Conservation (phyloP, 2,329 filamentous ascomycete genomes). For the Colletotrichum destructivum region DNA sequence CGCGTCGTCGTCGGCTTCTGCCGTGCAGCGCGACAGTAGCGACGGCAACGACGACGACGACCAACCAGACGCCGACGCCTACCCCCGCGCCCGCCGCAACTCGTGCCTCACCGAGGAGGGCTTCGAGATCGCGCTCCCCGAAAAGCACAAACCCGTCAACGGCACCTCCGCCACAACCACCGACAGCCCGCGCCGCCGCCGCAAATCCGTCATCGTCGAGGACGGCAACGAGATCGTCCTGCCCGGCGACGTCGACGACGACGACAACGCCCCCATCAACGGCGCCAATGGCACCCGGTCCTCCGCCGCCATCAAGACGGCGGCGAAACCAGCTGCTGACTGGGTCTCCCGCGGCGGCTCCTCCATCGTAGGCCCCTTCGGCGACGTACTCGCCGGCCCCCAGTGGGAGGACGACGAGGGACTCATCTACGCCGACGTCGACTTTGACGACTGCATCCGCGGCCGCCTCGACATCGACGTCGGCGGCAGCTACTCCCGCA, state of each 20-base stretch:
- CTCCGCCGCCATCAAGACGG: background rate
- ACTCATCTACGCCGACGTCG: conserved; percentile 80
- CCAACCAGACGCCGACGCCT: conserved; percentile 1
- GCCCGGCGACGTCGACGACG: conserved; percentile 49
- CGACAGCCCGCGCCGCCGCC: conserved; percentile 44
- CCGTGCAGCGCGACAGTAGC: conserved; percentile 2
- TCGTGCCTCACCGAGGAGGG: conserved; percentile 64
- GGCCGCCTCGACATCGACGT: conserved; percentile 88
- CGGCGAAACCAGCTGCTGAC: conserved; percentile 39
- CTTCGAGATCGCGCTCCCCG: conserved; percentile 62
- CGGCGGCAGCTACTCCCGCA: conserved; percentile 85
- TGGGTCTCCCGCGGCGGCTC: conserved; percentile 84
- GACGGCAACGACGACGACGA: background rate
- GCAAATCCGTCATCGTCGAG: conserved; percentile 64
- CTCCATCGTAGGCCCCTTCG: conserved; percentile 83
- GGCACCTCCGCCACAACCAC: background rate
- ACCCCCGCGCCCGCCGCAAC: conserved; percentile 49
- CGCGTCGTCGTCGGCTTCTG: background rate
- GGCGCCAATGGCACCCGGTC: conserved; percentile 20
- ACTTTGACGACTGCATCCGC: conserved; percentile 89
- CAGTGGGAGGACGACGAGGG: conserved; percentile 85
- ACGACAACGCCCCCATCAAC: conserved; percentile 16
- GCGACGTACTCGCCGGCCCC: conserved; percentile 84
- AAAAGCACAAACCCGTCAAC: conserved; percentile 42
- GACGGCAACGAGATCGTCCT: conserved; percentile 71